Evolutionary conservation across 768 basidiomycete species (phyloP), one percentile per base, ranked within the genome.

Genomic region (Nevesoporus exiguus): DNA sequence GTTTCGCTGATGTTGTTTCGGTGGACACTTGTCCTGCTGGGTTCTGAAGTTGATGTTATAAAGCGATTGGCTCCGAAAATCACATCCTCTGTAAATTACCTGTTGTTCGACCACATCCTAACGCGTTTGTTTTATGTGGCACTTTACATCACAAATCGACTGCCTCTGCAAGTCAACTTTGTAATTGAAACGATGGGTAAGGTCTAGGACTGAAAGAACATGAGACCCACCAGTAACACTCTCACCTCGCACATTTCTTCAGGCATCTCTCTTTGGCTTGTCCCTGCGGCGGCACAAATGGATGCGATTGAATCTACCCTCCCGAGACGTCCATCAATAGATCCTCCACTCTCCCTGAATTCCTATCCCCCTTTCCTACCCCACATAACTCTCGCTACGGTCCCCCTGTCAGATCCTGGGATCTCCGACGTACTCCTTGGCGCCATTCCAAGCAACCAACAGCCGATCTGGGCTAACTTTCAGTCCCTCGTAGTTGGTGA

Each of bases 191-290:
- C 9, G 7, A 69, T 67, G 67, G 62, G 67, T 70, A 39, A 64
- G 59, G 31, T 40, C 40, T 27, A 47, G 15, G n/a, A 39, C 21
- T 15, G 21, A 36, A 13, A 31, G 30, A 33, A 24, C 51, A 13
- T 24, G 44, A 40, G n/a, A n/a, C n/a, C n/a, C n/a, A 22, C 15
- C 4, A n/a, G 27, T 43, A 25, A 34, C 30, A 22, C 44, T 2
- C 34, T 54, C 13, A 47, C 41, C 14, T n/a, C n/a, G n/a, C 8
- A 39, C 33, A 21, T 29, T 24, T 49, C 36, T 58, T 22, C 43
- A 87, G 86, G 84, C 13, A 61, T 82, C 46, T 74, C 85, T 14
- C 71, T 90, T 4, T 92, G 89, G 89, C 77, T 92, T 29, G 82
- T 90, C 14, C 86, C 88, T 6, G 62, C 74, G 15, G 57, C 66